Evolutionary conservation across 2,329 filamentous ascomycete genomes (phyloP), one percentile per base, ranked within the genome.

Genomic region (Furcasterigmium furcatum): DNA sequence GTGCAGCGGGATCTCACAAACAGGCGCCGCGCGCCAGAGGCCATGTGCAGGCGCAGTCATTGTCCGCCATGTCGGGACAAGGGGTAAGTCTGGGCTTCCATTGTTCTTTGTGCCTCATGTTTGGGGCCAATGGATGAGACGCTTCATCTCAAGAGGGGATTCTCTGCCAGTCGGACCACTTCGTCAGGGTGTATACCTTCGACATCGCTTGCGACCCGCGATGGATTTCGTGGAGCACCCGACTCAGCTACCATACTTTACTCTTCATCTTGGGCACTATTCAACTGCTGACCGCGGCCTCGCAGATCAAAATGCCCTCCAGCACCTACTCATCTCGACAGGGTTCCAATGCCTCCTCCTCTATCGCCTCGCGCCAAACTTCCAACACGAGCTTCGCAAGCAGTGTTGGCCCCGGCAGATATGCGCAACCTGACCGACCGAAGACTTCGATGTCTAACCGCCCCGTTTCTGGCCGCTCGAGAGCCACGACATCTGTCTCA

Each of bases 351-450:
- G 38, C 51, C 9, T 40, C 55, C 36, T 44, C 40, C 18, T 19
- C 58, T 20, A 56, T 63, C 5, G 27, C n/a, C 10, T 41, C 39
- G 24, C 39, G 39, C 2, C 39, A 30, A 4, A 41, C 39, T 2
- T 41, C 39, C 13, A 41, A 21, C 44, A 73, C 67, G 51, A 72
- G 69, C 49, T 82, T 83, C 51, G 72, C 77, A 13, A 78, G 73
- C 49, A 85, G 79, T 55, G 62, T 82, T 22, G 80, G 82, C 2
- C 71, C 75, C 12, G 73, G 71, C 13, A 75, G 80, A 52, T 70
- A 77, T 13, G 63, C 68, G 6, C 53, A 65, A 5, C 56, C 66
- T 48, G 65, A 71, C 61, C 76, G 79, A 44, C 72, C 78, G 4
- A 72, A 79, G 50, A 73, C 77, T 7, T 70, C 80, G 29, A 66